Base-by-base conservation (phyloP, 1,139 yeast genomes). In the Kurtzmaniella natalensis region DNA sequence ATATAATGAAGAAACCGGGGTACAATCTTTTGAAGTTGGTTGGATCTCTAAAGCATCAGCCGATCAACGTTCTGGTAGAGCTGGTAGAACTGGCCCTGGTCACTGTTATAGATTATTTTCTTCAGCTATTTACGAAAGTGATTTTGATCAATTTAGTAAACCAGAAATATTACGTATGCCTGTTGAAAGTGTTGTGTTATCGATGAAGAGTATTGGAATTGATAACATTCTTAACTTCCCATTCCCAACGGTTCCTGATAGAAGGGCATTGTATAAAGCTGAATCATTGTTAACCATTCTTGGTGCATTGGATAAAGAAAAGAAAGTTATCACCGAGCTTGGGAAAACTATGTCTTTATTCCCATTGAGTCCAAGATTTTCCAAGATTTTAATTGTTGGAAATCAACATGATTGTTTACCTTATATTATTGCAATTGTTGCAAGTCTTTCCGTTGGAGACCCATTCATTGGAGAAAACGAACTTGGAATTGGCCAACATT, bases 71-170 rank as follows among this genome's bases (percentile, higher is more conserved):
- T 64, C 95, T 23, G 98, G 98, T 59, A 82, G 99, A 72, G 98
- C 99, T 33, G 99, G 98, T 54, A 84, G 99, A 75, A 92, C 97
- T 0, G 98, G 98, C 0, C 97, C 98, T 0, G 99, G 99, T 36
- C 98, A 94, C 51, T 87, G 96, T 55, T 94, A 94, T 55, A 69
- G 98, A 39, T 61, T 94, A 16, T 94, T 71, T 50, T 89, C 98
- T 0, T 89, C 97, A n/a, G 98, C 98, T 0, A 85, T 94, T 7
- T 94, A 72, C 55, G 97, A 92, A 51, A 76, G 80, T 40, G 92
- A 84, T 46, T 92, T 94, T 55, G 70, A 70, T 4, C 87, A 82
- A 48, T 92, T 92, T 47, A 72, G 94, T 17, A 71, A 68, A 37
- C 98, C 99, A 0, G 99, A 94, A 55, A 89, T 94, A 37, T 61